These are phyloP conservation scores for Adiantum capillusveneris DNA, from an alignment of 75 land plant species.

Conservation along the genomic window DNA sequence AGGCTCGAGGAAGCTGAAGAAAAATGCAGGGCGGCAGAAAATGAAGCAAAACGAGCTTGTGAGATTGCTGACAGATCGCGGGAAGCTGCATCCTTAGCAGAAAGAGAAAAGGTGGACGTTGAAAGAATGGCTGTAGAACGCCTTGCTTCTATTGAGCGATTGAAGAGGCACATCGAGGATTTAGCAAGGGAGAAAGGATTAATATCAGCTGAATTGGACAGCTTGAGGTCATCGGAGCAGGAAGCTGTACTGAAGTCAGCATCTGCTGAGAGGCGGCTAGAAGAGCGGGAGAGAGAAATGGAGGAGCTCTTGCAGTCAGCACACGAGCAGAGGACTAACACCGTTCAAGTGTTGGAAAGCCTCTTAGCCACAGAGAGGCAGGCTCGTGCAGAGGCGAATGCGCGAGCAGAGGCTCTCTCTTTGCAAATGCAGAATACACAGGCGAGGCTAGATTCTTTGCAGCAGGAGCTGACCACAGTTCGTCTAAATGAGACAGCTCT, in stretches of 20 bases:
- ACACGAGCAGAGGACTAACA: conserved; percentile 22
- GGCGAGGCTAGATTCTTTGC: conserved; percentile 10
- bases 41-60: conserved; percentile 14
- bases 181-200: conserved; percentile 13
- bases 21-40: conserved; percentile 12
- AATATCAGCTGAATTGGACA: conserved; percentile 14
- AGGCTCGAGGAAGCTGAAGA: conserved; percentile 24
- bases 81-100: conserved; percentile 8
- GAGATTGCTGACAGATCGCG: conserved; percentile 18
- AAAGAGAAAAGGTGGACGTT: conserved; percentile 21
- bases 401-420: conserved; percentile 26
- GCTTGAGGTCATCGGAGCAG: conserved; percentile 6
- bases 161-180: conserved; percentile 6
- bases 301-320: conserved; percentile 20
- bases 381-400: conserved; percentile 19
- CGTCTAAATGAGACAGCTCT: conserved; percentile 9
- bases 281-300: conserved; percentile 28
- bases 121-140: conserved; percentile 17
- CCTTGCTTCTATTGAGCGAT: conserved; percentile 4
- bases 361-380: conserved; percentile 22
- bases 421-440: conserved; percentile 13
- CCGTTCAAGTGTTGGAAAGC: conserved; percentile 22
- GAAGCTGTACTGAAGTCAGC: conserved; percentile 12
- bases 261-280: conserved; percentile 16
- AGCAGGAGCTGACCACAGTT: conserved; percentile 8